phyloP scores from a whole-genome alignment of 225 moss, liverwort and hornwort species.

The Ulota crispa region DNA sequence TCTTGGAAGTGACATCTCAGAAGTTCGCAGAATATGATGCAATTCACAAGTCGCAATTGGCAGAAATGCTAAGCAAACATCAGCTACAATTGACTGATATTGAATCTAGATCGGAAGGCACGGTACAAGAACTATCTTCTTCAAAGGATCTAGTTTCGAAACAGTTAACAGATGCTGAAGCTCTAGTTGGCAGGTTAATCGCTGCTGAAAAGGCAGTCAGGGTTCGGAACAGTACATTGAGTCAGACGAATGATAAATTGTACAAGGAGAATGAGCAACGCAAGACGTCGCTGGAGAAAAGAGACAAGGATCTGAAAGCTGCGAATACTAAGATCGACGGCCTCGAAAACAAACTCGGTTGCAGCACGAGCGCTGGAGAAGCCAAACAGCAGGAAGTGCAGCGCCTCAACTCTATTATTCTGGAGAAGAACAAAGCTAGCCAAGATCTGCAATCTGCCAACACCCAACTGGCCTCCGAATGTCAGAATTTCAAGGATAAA shows the following conservation, averaged over 20 bases:
- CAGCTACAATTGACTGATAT: neutral
- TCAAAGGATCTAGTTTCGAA: neutral
- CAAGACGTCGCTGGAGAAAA: neutral
- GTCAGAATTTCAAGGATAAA: neutral
- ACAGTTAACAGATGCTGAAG: neutral
- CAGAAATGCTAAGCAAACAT: accelerated
- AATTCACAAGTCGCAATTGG: neutral
- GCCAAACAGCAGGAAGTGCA: neutral
- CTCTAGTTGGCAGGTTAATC: neutral
- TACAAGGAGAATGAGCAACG: neutral
- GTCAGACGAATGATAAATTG: neutral
- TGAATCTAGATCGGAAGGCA: neutral
- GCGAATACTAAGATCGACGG: neutral
- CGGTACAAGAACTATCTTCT: neutral
- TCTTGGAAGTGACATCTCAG: neutral
- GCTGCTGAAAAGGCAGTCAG: neutral
- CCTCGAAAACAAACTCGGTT: neutral
- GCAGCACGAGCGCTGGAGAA: too few species aligned
- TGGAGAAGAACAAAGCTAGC: neutral
- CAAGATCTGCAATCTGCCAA: accelerated
- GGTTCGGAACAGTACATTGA: neutral
- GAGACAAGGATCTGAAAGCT: neutral
- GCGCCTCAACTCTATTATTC: neutral
- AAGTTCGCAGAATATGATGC: neutral
- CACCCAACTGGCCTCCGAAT: neutral